Percentiles rank a stretch among this genome's conserved stretches.
These are phyloP conservation scores for Echinosophora koreensis DNA, from an alignment of 306 rosid genomes.

Conservation along the genomic window DNA sequence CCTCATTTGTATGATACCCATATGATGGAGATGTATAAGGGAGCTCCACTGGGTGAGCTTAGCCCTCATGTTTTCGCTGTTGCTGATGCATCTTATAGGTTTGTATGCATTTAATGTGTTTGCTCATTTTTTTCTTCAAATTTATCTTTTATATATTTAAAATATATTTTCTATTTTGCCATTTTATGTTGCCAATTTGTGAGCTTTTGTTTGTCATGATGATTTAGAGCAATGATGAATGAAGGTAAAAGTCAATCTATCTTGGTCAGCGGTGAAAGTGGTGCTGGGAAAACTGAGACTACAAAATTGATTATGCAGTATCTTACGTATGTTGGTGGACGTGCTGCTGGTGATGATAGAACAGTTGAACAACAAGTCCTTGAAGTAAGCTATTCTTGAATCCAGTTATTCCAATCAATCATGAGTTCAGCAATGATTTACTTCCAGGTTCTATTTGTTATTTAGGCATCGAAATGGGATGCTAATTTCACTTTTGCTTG, in stretches of 20 bases:
- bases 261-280: conserved; percentile 98
- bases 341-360: conserved; percentile 82
- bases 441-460: conserved; percentile 24
- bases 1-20: conserved; percentile 88
- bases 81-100: conserved; percentile 97
- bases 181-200: conserved; percentile 39
- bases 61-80: conserved; percentile 99
- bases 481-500: conserved; percentile 41
- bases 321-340: conserved; percentile 97
- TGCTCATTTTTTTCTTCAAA: neutral
- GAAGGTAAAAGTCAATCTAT: conserved; percentile 90
- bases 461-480: conserved; percentile 26
- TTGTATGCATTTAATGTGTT: conserved; percentile 39
- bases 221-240: conserved; percentile 92
- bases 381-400: conserved; percentile 72
- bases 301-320: conserved; percentile 98
- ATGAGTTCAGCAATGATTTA: conserved; percentile 8
- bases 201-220: conserved; percentile 60
- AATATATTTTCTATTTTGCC: conserved; percentile 19
- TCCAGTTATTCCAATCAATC: conserved; percentile 25
- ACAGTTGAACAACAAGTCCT: conserved; percentile 99
- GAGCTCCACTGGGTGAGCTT: conserved; percentile 94
- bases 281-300: conserved; percentile 99
- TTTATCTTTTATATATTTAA: neutral
- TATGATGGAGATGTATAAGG: conserved; percentile 97